Percentiles rank a stretch among this genome's conserved stretches.
phyloP scores from a whole-genome alignment of 2,329 filamentous ascomycete genomes.

The Furcasterigmium sp. region DNA sequence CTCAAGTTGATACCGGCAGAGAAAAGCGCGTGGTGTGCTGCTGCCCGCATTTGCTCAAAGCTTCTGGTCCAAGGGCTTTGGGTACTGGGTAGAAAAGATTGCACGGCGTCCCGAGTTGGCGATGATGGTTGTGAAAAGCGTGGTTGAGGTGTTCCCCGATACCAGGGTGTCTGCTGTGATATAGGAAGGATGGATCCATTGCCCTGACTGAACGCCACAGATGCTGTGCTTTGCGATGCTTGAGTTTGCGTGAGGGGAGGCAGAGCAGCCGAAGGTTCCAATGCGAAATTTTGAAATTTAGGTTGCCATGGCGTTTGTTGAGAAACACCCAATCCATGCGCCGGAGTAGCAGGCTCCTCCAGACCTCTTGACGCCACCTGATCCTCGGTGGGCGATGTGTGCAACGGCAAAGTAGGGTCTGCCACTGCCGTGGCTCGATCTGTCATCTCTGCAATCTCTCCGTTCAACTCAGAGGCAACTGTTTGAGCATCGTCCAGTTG shows the following conservation, averaged over 20 bases:
- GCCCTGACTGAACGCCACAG: neutral
- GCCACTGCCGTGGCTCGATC: no score
- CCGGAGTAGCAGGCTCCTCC: no score
- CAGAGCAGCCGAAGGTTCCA: no score
- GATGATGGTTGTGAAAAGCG: neutral
- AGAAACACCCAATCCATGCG: neutral
- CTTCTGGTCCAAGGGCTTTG: neutral
- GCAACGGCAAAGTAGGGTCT: no score
- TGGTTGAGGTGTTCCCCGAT: neutral
- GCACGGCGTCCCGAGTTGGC: neutral
- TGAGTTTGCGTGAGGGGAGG: no score
- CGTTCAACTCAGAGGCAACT: no score
- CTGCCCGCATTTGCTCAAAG: neutral
- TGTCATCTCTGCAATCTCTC: no score
- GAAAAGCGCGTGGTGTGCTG: neutral
- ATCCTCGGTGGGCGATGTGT: no score
- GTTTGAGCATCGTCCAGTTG: no score
- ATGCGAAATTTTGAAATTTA: no score
- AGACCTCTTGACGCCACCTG: no score
- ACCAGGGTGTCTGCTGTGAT: constrained; percentile 3
- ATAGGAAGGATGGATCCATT: neutral
- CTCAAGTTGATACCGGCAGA: neutral
- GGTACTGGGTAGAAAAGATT: neutral
- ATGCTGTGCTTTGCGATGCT: no score
- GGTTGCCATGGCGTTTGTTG: constrained; percentile 1